phyloP scores from a whole-genome alignment of 2,329 filamentous ascomycete genomes.

The Graphiopsis chlorocephala region DNA sequence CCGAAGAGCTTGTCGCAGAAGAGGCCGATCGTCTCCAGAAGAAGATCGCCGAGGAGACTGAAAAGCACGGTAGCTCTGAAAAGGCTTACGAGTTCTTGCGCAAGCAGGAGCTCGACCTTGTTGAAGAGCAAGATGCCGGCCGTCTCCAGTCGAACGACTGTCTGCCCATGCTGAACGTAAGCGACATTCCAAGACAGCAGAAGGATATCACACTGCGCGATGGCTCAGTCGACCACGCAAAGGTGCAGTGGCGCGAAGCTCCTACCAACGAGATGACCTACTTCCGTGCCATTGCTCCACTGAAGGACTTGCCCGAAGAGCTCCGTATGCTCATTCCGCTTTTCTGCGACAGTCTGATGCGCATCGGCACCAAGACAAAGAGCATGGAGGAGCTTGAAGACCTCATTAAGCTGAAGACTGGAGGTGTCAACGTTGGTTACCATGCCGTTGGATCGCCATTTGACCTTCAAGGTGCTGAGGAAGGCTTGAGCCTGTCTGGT shows the following conservation, averaged over 20 bases:
- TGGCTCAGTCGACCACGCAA: conserved; percentile 58
- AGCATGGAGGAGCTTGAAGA: conserved; percentile 95
- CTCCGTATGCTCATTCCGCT: conserved; percentile 80
- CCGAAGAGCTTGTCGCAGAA: conserved; percentile 69
- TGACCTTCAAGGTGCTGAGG: conserved; percentile 66
- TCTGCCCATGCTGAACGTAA: conserved; percentile 81
- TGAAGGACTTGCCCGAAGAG: conserved; percentile 78
- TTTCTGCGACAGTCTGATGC: conserved; percentile 90
- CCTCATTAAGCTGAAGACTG: conserved; percentile 92
- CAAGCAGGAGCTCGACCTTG: conserved; percentile 73
- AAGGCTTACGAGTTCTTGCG: conserved; percentile 70
- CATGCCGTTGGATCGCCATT: conserved; percentile 76
- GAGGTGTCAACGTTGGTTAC: conserved; percentile 81
- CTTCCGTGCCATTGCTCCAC: conserved; percentile 80
- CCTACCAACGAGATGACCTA: conserved; percentile 96
- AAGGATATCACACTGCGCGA: conserved; percentile 67
- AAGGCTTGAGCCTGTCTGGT: conserved; percentile 81
- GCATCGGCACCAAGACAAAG: conserved; percentile 81
- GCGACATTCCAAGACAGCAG: conserved; percentile 79
- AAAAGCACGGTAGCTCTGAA: conserved; percentile 66
- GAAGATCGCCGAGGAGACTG: conserved; percentile 70
- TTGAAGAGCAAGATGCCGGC: conserved; percentile 64
- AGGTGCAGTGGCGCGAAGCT: conserved; percentile 86
- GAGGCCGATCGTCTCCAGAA: conserved; percentile 70
- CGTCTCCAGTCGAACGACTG: conserved; percentile 82